phyloP scores from a whole-genome alignment of 768 basidiomycete genomes.

The Dacryopinax spathularia region DNA sequence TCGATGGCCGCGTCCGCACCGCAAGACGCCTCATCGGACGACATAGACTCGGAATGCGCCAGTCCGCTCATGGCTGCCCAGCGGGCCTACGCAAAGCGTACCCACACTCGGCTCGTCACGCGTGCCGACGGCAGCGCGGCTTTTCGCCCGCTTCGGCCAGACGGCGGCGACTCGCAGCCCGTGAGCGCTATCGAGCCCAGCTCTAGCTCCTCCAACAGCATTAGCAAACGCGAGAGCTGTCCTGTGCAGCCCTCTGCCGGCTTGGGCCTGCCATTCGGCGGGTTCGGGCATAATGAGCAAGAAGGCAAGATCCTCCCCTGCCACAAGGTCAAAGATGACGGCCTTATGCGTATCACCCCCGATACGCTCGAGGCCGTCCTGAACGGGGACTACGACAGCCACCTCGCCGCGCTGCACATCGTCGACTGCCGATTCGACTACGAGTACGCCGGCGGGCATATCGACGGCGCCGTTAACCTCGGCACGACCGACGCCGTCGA shows the following conservation, averaged over 20 bases:
- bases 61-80: conserved; percentile 55
- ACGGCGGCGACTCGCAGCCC: conserved; percentile 36
- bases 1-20: conserved; percentile 33
- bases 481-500: conserved; percentile 69
- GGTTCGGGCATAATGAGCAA: conserved; percentile 87
- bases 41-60: conserved; percentile 44
- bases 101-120: conserved; percentile 61
- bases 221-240: conserved; percentile 12
- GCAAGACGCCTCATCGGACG: conserved; percentile 34
- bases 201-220: no score
- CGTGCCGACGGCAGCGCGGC: conserved; percentile 72
- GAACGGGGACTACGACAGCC: conserved; percentile 51
- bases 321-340: conserved; percentile 85
- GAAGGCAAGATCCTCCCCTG: conserved; percentile 89
- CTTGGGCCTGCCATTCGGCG: conserved; percentile 40
- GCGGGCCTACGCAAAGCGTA: conserved; percentile 56
- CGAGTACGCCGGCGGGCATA: conserved; percentile 87
- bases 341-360: conserved; percentile 75
- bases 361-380: conserved; percentile 66
- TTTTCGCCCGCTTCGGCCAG: conserved; percentile 55
- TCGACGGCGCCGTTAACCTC: conserved; percentile 82
- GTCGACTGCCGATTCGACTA: conserved; percentile 98
- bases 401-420: conserved; percentile 57
- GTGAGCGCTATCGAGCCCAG: conserved; percentile 33
- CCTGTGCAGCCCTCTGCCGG: conserved; percentile 30